Evolutionary conservation across 2,329 filamentous ascomycete species (phyloP).

Genomic region (Escovopsis sp.): DNA sequence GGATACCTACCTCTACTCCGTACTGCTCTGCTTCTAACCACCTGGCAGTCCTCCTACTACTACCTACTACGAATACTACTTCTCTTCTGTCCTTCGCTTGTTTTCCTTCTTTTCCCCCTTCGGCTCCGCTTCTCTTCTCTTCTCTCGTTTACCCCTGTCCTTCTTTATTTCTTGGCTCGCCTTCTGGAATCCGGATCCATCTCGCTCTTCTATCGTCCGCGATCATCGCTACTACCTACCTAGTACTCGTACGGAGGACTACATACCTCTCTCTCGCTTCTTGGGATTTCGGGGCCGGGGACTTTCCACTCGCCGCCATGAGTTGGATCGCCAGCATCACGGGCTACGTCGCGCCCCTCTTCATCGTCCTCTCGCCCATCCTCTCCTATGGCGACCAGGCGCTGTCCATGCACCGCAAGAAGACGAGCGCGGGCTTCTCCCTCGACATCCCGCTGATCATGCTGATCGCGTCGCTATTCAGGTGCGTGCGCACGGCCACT

Average conservation of each 20-base stretch:
- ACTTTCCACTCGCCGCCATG: slow-evolving; percentile 12
- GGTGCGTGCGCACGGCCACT: slow-evolving; percentile 25
- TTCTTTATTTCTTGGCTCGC: background rate
- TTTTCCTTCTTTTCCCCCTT: background rate
- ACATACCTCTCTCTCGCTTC: too few species aligned
- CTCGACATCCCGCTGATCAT: slow-evolving; percentile 60
- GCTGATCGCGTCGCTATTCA: slow-evolving; percentile 52
- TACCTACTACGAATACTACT: background rate
- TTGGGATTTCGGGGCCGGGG: too few species aligned
- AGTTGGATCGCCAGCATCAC: slow-evolving; percentile 33
- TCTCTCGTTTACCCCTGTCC: background rate
- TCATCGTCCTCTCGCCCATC: slow-evolving; percentile 48
- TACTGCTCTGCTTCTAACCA: slow-evolving; percentile 1
- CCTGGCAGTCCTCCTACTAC: background rate
- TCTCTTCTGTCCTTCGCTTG: background rate
- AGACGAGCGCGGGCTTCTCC: slow-evolving; percentile 53
- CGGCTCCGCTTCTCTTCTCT: background rate
- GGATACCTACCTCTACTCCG: background rate
- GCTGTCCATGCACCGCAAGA: slow-evolving; percentile 47
- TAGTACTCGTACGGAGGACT: too few species aligned
- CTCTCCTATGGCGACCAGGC: slow-evolving; percentile 53
- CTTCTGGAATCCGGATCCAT: too few species aligned
- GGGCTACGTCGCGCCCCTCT: slow-evolving; percentile 45
- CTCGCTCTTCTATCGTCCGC: background rate
- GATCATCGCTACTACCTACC: background rate